Percentiles rank a stretch among this genome's conserved stretches.
Conservation (phyloP, 2,329 filamentous ascomycete species). For the Colletotrichum costaricense region DNA sequence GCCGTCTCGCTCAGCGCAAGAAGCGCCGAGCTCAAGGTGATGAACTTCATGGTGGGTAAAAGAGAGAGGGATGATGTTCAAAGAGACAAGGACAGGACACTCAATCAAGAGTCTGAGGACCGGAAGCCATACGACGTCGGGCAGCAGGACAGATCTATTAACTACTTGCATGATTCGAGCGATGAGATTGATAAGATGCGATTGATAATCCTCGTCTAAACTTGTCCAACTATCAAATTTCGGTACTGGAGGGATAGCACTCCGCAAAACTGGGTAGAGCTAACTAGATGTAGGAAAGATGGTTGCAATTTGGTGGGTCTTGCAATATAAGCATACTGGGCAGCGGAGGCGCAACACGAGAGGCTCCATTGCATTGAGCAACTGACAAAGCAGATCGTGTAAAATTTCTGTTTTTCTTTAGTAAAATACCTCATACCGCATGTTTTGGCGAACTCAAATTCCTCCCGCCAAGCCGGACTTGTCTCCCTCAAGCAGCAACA, state of each 20-base stretch:
- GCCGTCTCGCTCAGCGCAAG: slow-evolving; percentile 21
- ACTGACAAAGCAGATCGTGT: not conserved
- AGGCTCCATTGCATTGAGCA: not conserved
- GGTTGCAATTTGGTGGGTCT: not conserved
- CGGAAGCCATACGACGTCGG: not conserved
- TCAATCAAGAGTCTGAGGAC: not conserved
- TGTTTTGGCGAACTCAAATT: not conserved
- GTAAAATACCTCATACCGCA: slow-evolving; percentile 21
- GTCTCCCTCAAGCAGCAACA: not conserved
- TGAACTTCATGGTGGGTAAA: slow-evolving; percentile 25
- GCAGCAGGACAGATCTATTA: not conserved
- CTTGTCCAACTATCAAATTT: not conserved
- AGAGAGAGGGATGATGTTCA: not conserved
- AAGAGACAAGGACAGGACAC: not conserved
- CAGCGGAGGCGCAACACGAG: not conserved
- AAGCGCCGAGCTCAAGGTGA: slow-evolving; percentile 21
- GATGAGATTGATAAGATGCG: slow-evolving; percentile 21
- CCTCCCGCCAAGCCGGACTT: not conserved
- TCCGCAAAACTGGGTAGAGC: not conserved
- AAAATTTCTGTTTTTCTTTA: not conserved
- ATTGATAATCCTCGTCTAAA: not conserved
- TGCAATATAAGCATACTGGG: slow-evolving; percentile 6
- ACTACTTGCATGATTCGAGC: slow-evolving; percentile 4
- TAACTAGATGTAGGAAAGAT: not conserved
- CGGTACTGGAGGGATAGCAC: not conserved